Base-by-base conservation (phyloP, 2,329 filamentous ascomycete genomes). In the Sporothrix inflata region DNA sequence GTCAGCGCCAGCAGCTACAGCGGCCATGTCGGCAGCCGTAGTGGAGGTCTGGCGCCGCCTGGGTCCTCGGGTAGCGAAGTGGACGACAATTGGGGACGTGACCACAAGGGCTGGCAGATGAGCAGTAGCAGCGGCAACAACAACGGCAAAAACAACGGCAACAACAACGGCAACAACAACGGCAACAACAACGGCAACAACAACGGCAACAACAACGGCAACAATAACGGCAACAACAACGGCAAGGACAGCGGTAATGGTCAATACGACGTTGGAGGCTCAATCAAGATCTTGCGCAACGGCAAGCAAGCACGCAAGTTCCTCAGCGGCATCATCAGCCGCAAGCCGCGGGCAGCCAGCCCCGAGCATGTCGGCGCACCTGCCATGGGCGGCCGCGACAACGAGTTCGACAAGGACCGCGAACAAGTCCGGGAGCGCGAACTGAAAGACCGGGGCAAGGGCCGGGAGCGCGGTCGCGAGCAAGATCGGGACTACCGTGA, bases 1-100 rank as follows among this genome's bases (percentile, higher is more conserved):
- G 47, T 49, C 21, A 34, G 45, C 47, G 51, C 16, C 71, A 55
- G 38, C 63, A 51, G 42, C 42, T 45, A 38, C 40, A 63, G 27
- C 6, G 63, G 38, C 24, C 24, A 55, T 27, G 21, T 30, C 14
- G 30, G 57, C 34, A 63, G 30, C 49, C 51, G 72, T 21, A 57
- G 45, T 30, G 57, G n/a, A 1, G 53, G 66, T 0, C 42, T 73
- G 19, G 60, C 72, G 0, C 80, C 85, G 3, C 85, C 86, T 0
- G 85, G 85, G 1, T 87, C 85, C 16, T 86, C 86, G 1, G 85
- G 85, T 16, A 87, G 85, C 74, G 86, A 88, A 14, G 73, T 78
- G 49, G 83, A 84, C 11, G 76, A 74, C n/a, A 65, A 72, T 8
- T 71, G 70, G 70, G 75, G 75, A 2, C 77, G 75, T 4, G 80